Conservation (phyloP, 306 rosid species). For the Cucumis melo region DNA sequence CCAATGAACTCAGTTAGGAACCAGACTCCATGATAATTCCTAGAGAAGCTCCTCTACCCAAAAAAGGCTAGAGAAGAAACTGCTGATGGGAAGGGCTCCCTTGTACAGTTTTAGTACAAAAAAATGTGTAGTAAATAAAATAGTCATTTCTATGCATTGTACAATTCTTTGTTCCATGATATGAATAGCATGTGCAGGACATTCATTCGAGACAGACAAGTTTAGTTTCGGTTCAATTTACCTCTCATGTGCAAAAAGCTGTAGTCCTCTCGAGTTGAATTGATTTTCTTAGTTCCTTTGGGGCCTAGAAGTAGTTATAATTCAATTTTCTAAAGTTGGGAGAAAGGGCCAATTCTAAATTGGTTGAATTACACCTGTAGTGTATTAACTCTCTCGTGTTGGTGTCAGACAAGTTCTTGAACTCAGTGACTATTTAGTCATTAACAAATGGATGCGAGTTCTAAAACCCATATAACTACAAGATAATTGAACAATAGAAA, state of each 20-base stretch:
- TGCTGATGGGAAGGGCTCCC: constrained; percentile 18
- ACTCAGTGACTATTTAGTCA: too few relatives aligned
- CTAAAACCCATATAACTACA: too few relatives aligned
- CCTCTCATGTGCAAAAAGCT: neutral
- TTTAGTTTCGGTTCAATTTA: neutral
- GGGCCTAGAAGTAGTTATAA: too few relatives aligned
- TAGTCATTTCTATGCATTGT: constrained; percentile 26
- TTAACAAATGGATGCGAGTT: too few relatives aligned
- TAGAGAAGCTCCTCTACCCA: constrained; percentile 9
- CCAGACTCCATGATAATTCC: neutral
- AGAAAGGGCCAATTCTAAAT: neutral
- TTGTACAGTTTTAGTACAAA: constrained; percentile 50
- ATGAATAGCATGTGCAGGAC: constrained; percentile 4
- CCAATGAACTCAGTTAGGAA: neutral
- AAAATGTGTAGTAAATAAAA: constrained; percentile 15
- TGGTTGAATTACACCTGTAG: too few relatives aligned
- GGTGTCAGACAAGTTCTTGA: neutral
- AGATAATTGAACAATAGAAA: too few relatives aligned
- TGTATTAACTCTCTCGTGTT: too few relatives aligned
- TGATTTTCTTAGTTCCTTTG: neutral
- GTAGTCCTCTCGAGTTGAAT: neutral
- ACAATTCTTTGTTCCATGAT: constrained; percentile 12
- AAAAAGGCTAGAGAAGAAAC: constrained; percentile 11
- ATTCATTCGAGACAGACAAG: constrained; percentile 6
- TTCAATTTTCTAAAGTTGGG: neutral